Evolutionary conservation across 768 basidiomycete species (phyloP).

Genomic region (Mycena filopes): DNA sequence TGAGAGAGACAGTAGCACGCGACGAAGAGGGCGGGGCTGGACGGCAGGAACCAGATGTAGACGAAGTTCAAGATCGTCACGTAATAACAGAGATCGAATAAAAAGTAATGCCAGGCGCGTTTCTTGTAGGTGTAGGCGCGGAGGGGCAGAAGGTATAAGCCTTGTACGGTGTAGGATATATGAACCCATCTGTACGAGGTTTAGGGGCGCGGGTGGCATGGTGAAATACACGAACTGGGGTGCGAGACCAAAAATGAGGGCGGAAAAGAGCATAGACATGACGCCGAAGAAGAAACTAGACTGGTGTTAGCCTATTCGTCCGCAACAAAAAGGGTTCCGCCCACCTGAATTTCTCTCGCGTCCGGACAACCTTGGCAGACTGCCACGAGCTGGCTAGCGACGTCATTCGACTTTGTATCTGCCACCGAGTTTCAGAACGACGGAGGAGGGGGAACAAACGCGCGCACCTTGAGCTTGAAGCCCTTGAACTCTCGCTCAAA

Average conservation of each 20-base stretch:
- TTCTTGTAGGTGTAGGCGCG: constrained; percentile 91
- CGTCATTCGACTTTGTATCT: constrained; percentile 87
- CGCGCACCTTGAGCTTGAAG: constrained; percentile 82
- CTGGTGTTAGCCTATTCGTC: constrained; percentile 58
- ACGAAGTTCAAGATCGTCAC: constrained; percentile 91
- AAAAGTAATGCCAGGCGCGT: constrained; percentile 91
- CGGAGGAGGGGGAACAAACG: background rate
- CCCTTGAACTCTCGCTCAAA: constrained; percentile 88
- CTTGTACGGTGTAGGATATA: constrained; percentile 84
- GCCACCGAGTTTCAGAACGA: background rate
- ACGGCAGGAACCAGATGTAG: constrained; percentile 91
- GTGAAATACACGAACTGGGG: constrained; percentile 72
- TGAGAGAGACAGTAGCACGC: constrained; percentile 94
- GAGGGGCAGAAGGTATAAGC: constrained; percentile 81
- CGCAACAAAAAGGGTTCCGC: background rate
- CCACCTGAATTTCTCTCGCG: constrained; percentile 73
- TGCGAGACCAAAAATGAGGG: constrained; percentile 87
- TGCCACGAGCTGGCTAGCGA: constrained; percentile 89
- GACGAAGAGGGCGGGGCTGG: constrained; percentile 80
- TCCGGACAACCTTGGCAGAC: constrained; percentile 87
- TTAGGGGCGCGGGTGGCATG: constrained; percentile 27
- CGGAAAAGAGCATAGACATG: constrained; percentile 85
- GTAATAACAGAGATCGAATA: constrained; percentile 94
- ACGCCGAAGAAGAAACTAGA: constrained; percentile 92
- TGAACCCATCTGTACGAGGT: constrained; percentile 80